Base-by-base conservation (phyloP, 176 grass and related monocot species). In the Bromus sterilis region DNA sequence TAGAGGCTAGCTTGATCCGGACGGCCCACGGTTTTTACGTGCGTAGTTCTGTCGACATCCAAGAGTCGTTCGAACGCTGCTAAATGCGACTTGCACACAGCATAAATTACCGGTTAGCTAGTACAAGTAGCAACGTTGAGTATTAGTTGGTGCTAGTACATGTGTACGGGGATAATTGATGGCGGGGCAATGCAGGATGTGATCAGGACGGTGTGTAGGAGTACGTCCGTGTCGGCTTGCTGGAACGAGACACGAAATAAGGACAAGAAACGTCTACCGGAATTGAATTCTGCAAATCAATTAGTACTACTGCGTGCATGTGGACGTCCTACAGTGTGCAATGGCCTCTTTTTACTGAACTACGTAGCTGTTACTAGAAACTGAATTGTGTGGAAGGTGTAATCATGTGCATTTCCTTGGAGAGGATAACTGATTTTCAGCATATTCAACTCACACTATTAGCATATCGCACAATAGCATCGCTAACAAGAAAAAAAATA, bases 251-350 rank as follows among this genome's bases (percentile, higher is more conserved):
- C 71, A 74, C 40, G 30, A 8, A 40, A 44, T n/a, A 41, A 74
- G 42, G 26, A 66, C 58, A 28, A 44, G 43, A 36, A 36, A 56
- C 77, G n/a, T 68, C n/a, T 39, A 29, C 21, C 15, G 62, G 29
- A 69, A 87, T 59, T 82, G 69, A 76, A 82, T 87, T 51, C 56
- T 23, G 23, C 23, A 46, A 69, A 70, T 36, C 56, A 75, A 18
- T 28, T 63, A 63, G 25, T 26, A 7, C 10, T 25, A 11, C 9
- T 57, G n/a, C n/a, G n/a, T n/a, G n/a, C n/a, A n/a, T n/a, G 9
- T 25, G 9, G 0, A 9, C n/a, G 13, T 6, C 58, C 57, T 74
- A 56, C 32, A 66, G 30, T 67, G 33, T 31, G 4, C 59, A 76
- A 31, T 41, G 43, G 67, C 42, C 10, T 21, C 2, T 23, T 56